Base-by-base conservation (phyloP, 1,284 basidiomycete species). In the Mrakiaceae sp. region DNA sequence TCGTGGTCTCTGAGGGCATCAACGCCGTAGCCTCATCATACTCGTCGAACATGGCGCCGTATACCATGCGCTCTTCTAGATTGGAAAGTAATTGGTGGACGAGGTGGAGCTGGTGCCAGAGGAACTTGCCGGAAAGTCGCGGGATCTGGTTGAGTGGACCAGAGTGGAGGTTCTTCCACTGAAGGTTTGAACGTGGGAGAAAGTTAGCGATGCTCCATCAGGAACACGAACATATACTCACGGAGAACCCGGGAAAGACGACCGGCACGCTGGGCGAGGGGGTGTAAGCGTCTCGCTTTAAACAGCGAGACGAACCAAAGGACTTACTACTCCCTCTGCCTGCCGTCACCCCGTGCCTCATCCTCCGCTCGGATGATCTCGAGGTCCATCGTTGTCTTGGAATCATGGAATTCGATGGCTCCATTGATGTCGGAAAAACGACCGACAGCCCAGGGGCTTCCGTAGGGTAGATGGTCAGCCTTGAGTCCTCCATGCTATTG, bases 1-100 rank as follows among this genome's bases (percentile, higher is more conserved):
- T 43, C n/a, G 47, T 53, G 3, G 52, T 14, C 9, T 66, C 66
- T 1, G 64, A 58, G 7, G 69, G 69, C 69, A 70, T 69, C 16
- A 70, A 58, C 3, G 65, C 67, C 9, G 69, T 70, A 3, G 68
- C 68, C 58, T 69, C 69, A 55, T 70, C 69, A 54, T 68, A 68
- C 55, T 70, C 69, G 63, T 70, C 69, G 3, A 16, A 59, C 3
- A 9, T 64, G n/a, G 64, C 68, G n/a, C 62, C 64, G 44, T 70
- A 70, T 27, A 70, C 60, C 12, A 60, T 66, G 16, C 48, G 67
- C 3, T 63, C 67, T 2, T 64, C 62, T 8, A 44, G 14, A 42
- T 43, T 43, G 6, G 60, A 27, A 27, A 27, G 27, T 2, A 27
- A 60, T 39, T 48, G 39, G 27, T 65, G 47, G 11, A 66, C 67